Percentiles rank a stretch among this genome's conserved stretches.
Evolutionary conservation across 768 basidiomycete genomes (phyloP).

Genomic region (Heimioporus sp.): DNA sequence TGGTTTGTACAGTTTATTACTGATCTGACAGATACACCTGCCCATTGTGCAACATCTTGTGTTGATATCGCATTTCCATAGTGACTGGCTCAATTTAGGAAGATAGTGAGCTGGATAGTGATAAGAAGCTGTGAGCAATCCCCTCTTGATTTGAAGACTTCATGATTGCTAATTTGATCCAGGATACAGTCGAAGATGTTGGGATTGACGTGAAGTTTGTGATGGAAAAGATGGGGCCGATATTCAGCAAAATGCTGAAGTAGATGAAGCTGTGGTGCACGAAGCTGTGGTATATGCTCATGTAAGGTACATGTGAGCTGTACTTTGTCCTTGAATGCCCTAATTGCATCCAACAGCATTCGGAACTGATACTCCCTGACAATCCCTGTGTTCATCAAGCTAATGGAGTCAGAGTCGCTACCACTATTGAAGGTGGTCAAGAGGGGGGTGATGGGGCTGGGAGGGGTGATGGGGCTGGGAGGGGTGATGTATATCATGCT

Average conservation of each 20-base stretch:
- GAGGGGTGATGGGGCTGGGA: too few relatives aligned
- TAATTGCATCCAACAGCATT: too few relatives aligned
- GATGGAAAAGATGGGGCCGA: conserved; percentile 23
- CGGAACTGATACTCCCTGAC: too few relatives aligned
- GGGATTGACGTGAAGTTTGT: conserved; percentile 25
- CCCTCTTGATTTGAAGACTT: conserved; percentile 23
- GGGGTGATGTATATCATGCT: too few relatives aligned
- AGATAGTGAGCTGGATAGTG: conserved; percentile 31
- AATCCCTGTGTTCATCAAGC: too few relatives aligned
- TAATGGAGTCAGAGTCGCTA: too few relatives aligned
- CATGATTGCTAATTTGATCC: conserved; percentile 20
- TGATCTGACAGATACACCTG: neutral
- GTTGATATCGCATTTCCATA: conserved; percentile 20
- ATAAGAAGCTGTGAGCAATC: conserved; percentile 22
- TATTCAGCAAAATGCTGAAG: conserved; percentile 5
- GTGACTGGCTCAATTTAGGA: conserved; percentile 21
- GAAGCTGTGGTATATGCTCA: too few relatives aligned
- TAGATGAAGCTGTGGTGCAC: conserved; percentile 3
- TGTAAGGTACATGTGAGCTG: too few relatives aligned
- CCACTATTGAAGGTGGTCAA: too few relatives aligned
- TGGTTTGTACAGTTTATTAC: neutral
- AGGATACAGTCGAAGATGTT: conserved; percentile 25
- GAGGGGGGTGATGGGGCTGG: too few relatives aligned
- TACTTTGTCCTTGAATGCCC: too few relatives aligned
- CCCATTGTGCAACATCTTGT: conserved; percentile 7